Evolutionary conservation across 192 early-diverging fungal genomes (phyloP).

Genomic region (Coemansia sp.): DNA sequence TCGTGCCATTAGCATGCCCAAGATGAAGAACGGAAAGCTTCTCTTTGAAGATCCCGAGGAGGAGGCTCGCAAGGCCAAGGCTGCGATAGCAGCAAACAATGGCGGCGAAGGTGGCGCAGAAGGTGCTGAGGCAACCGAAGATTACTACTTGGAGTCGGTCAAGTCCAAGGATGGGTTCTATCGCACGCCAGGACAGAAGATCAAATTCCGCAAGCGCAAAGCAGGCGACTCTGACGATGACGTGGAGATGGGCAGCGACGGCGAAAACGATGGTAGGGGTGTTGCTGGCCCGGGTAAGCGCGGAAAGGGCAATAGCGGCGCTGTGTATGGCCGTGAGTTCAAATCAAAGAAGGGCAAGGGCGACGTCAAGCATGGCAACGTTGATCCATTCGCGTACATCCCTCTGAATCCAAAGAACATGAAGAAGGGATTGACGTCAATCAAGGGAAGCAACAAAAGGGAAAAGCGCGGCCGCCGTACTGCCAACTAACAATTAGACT

Average conservation of each 20-base stretch:
- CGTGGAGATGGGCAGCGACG: slow-evolving; percentile 70
- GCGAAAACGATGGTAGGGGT: slow-evolving; percentile 35
- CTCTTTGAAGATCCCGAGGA: slow-evolving; percentile 78
- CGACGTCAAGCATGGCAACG: slow-evolving; percentile 85
- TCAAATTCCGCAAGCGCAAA: slow-evolving; percentile 88
- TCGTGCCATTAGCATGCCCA: slow-evolving; percentile 56
- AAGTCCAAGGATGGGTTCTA: slow-evolving; percentile 82
- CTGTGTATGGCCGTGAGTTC: slow-evolving; percentile 66
- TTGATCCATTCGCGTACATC: slow-evolving; percentile 96
- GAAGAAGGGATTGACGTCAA: slow-evolving; percentile 46
- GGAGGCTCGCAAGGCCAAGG: slow-evolving; percentile 44
- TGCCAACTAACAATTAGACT: neutral
- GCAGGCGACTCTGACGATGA: slow-evolving; percentile 61
- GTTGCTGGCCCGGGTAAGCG: slow-evolving; percentile 20
- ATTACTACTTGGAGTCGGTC: slow-evolving; percentile 85
- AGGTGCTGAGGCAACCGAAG: slow-evolving; percentile 61
- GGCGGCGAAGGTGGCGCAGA: slow-evolving; percentile 40
- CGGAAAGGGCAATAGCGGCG: slow-evolving; percentile 40
- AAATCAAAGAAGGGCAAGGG: slow-evolving; percentile 85
- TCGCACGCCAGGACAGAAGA: slow-evolving; percentile 77
- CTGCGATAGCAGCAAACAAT: slow-evolving; percentile 15
- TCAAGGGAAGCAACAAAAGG: slow-evolving; percentile 53
- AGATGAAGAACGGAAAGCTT: slow-evolving; percentile 75
- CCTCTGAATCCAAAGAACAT: slow-evolving; percentile 68
- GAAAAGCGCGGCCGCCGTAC: slow-evolving; percentile 40